Conservation (phyloP, 495 filamentous ascomycete genomes). For the Aspergillus baeticus region DNA sequence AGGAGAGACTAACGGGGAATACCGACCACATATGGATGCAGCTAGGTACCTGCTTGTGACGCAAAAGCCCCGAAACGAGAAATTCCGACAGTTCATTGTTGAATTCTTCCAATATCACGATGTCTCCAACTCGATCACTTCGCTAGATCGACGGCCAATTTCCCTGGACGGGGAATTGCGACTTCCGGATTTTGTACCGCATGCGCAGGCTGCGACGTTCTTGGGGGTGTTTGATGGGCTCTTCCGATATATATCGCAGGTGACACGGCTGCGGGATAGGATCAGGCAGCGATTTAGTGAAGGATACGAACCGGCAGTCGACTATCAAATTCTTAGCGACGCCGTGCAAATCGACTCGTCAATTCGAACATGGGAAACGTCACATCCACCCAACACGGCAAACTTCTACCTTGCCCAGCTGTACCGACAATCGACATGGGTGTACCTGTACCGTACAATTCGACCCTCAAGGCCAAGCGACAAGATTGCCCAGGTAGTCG, state of each 20-base stretch:
- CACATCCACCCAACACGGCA: slow-evolving; percentile 65
- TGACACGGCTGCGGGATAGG: slow-evolving; percentile 73
- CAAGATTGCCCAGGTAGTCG: slow-evolving; percentile 71
- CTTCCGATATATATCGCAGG: slow-evolving; percentile 76
- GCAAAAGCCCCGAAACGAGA: slow-evolving; percentile 57
- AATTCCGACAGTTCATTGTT: slow-evolving; percentile 77
- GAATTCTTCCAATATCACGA: slow-evolving; percentile 95
- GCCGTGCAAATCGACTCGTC: slow-evolving; percentile 75
- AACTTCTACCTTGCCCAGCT: slow-evolving; percentile 76
- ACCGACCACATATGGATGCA: slow-evolving; percentile 76
- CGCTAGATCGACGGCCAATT: slow-evolving; percentile 54
- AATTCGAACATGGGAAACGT: slow-evolving; percentile 73
- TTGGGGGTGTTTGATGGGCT: slow-evolving; percentile 87
- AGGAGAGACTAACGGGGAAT: slow-evolving; percentile 73
- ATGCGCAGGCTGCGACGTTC: slow-evolving; percentile 69
- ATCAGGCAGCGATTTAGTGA: slow-evolving; percentile 66
- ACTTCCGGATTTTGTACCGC: slow-evolving; percentile 68
- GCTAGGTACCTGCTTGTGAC: slow-evolving; percentile 68
- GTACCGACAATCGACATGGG: slow-evolving; percentile 88
- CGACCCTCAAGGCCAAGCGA: slow-evolving; percentile 67
- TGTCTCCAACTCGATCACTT: slow-evolving; percentile 76
- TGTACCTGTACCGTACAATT: slow-evolving; percentile 85
- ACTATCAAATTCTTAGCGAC: slow-evolving; percentile 71
- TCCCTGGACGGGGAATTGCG: slow-evolving; percentile 60
- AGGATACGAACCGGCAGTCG: slow-evolving; percentile 66